Conservation (phyloP, 2,329 filamentous ascomycete genomes). For the Shiraia bambusicola region DNA sequence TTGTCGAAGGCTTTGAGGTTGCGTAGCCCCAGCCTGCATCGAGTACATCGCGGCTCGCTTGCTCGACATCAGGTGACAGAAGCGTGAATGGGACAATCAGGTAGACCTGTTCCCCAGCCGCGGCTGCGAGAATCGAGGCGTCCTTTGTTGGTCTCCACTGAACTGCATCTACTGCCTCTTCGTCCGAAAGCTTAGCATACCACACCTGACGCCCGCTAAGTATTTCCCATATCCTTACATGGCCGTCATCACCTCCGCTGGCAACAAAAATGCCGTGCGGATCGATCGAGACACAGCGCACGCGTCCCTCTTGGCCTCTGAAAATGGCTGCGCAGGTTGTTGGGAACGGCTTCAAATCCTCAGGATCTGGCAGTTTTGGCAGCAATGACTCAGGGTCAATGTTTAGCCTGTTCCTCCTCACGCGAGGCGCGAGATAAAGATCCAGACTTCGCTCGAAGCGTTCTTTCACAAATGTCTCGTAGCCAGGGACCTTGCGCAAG, state of each 20-base stretch:
- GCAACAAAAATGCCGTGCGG: constrained; percentile 84
- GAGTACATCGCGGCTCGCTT: constrained; percentile 71
- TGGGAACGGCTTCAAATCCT: constrained; percentile 93
- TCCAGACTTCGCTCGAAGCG: constrained; percentile 94
- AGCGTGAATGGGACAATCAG: constrained; percentile 71
- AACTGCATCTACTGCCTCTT: constrained; percentile 79
- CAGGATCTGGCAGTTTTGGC: constrained; percentile 87
- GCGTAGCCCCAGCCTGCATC: constrained; percentile 94
- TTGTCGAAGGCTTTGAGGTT: constrained; percentile 60
- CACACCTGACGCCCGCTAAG: constrained; percentile 84
- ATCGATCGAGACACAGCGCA: constrained; percentile 81
- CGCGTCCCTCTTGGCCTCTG: constrained; percentile 82
- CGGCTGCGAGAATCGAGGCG: constrained; percentile 77
- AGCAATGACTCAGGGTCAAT: constrained; percentile 93
- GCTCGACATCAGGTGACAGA: constrained; percentile 71
- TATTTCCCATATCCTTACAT: constrained; percentile 86
- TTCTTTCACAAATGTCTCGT: constrained; percentile 88
- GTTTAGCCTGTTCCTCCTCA: constrained; percentile 91
- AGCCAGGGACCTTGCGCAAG: constrained; percentile 87
- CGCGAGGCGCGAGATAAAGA: constrained; percentile 88
- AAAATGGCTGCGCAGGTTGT: constrained; percentile 86
- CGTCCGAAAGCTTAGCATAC: constrained; percentile 74
- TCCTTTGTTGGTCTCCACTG: constrained; percentile 87
- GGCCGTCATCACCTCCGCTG: constrained; percentile 92
- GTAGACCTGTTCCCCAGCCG: constrained; percentile 81